Evolutionary conservation across 1,139 yeast species (phyloP).

Genomic region (Pichia sp.): DNA sequence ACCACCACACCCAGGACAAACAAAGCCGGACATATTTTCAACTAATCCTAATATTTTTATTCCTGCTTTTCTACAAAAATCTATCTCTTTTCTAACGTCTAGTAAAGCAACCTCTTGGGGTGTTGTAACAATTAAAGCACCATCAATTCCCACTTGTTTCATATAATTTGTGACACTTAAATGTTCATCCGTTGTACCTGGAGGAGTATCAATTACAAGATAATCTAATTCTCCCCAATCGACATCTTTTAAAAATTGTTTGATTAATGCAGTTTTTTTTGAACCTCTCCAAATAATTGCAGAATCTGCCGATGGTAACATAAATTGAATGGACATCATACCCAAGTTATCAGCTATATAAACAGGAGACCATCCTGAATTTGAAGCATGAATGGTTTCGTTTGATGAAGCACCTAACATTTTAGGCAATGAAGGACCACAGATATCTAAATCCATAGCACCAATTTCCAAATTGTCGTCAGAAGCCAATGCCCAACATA

Average conservation of each 20-base stretch:
- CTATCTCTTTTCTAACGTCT: slow-evolving; percentile 94
- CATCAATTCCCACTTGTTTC: slow-evolving; percentile 89
- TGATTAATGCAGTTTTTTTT: slow-evolving; percentile 87
- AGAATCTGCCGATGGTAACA: slow-evolving; percentile 89
- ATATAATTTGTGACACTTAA: slow-evolving; percentile 80
- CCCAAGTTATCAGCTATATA: slow-evolving; percentile 94
- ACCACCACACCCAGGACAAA: slow-evolving; percentile 90
- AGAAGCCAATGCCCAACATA: slow-evolving; percentile 92
- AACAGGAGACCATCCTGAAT: slow-evolving; percentile 94
- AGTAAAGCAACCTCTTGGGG: slow-evolving; percentile 96
- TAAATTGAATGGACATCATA: slow-evolving; percentile 90
- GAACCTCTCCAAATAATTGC: slow-evolving; percentile 98
- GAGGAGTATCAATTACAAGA: slow-evolving; percentile 92
- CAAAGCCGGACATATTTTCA: slow-evolving; percentile 98
- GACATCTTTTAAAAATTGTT: slow-evolving; percentile 90
- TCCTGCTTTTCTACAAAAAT: slow-evolving; percentile 86
- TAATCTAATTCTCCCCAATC: slow-evolving; percentile 95
- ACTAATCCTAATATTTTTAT: slow-evolving; percentile 83
- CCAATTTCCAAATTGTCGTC: slow-evolving; percentile 87
- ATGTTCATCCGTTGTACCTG: slow-evolving; percentile 98
- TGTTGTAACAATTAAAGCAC: slow-evolving; percentile 91
- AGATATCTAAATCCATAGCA: slow-evolving; percentile 93
- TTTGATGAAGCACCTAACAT: slow-evolving; percentile 84
- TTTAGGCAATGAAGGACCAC: slow-evolving; percentile 94
- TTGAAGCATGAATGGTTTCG: slow-evolving; percentile 82